Evolutionary conservation across 805 yeast species (phyloP), one percentile per base, ranked within the genome.

Genomic region (Starmerella bacillaris): DNA sequence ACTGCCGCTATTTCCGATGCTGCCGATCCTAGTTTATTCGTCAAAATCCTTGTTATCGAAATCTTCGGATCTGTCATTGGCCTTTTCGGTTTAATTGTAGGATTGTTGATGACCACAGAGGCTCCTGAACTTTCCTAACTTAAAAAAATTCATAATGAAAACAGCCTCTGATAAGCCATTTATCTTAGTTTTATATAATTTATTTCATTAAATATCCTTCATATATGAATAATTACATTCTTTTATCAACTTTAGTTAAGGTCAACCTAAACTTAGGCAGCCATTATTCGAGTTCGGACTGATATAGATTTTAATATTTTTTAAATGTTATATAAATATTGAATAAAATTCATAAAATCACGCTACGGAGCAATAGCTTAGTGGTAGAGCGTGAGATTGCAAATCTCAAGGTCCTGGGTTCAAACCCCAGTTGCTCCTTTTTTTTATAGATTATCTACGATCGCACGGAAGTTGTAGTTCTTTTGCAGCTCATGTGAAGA

Each of bases 301-400:
- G n/a, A n/a, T n/a, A n/a, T n/a, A n/a, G n/a, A n/a, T n/a, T n/a
- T n/a, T n/a, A n/a, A n/a, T n/a, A n/a, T n/a, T n/a, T n/a, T n/a
- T n/a, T n/a, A n/a, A n/a, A n/a, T n/a, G n/a, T n/a, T n/a, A 22
- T 22, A 22, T 12, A 22, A 22, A 22, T 22, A 22, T 12, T 22
- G 26, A 12, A 22, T 12, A n/a, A n/a, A n/a, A n/a, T n/a, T n/a
- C n/a, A n/a, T n/a, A n/a, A n/a, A n/a, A n/a, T n/a, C n/a, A n/a
- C n/a, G n/a, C n/a, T 22, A 6, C n/a, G 32, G 32, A 29, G 42
- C 42, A 39, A 37, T 78, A 83, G 92, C 89, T 83, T 84, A 78
- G 89, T 74, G 89, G 92, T 78, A 78, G 86, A 84, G 92, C 89
- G 77, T 83, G 80, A 75, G 92, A 79, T 79, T 79, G 92, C 92